These are phyloP conservation scores for Rubia tinctorum DNA, from an alignment of 305 asterid genomes.

Conservation along the genomic window DNA sequence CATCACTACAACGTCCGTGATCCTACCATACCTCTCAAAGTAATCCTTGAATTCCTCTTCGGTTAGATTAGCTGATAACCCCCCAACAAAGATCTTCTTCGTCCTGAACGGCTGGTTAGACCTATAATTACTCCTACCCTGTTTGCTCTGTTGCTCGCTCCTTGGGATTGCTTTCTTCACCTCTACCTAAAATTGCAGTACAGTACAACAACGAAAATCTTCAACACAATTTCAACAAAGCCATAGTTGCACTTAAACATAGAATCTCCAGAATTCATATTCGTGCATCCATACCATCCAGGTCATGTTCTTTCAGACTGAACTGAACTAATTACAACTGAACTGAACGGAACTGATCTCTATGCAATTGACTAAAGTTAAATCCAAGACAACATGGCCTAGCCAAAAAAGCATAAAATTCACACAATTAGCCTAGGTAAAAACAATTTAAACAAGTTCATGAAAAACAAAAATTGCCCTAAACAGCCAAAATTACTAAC, in stretches of 20 bases:
- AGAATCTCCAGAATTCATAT: no score
- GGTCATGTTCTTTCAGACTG: neutral
- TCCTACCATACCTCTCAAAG: conserved; percentile 73
- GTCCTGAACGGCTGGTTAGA: conserved; percentile 57
- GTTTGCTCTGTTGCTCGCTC: conserved; percentile 58
- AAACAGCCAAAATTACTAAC: neutral
- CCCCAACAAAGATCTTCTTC: conserved; percentile 91
- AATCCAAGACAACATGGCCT: neutral
- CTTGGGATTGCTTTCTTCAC: conserved; percentile 91
- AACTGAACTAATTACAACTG: neutral
- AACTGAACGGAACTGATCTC: neutral
- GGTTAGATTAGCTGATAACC: conserved; percentile 66
- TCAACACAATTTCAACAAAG: neutral
- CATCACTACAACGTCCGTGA: conserved; percentile 83
- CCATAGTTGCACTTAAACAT: no score
- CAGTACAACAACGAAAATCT: neutral
- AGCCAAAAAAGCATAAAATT: neutral
- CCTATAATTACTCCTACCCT: conserved; percentile 53
- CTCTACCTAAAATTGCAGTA: conserved; percentile 50
- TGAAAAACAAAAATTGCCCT: neutral
- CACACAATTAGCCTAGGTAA: no score
- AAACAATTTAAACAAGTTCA: neutral
- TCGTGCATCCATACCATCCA: neutral
- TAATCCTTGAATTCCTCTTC: conserved; percentile 73
- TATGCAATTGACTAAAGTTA: neutral